Evolutionary conservation across 345 rosid genomes (phyloP), one percentile per base, ranked within the genome.

Genomic region (Garcia nutans): DNA sequence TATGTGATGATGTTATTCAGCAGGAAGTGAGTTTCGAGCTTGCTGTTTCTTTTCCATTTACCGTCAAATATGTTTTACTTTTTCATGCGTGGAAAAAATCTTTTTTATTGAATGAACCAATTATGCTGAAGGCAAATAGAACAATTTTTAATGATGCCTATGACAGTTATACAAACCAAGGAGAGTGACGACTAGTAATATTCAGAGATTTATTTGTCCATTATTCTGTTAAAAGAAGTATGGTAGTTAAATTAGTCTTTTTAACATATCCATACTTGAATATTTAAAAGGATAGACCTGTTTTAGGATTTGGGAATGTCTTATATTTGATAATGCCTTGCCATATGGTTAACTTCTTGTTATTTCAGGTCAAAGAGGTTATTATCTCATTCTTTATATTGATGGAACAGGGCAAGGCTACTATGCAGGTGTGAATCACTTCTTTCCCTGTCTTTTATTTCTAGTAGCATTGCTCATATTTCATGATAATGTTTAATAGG

Each of bases 401-500:
- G 84, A 91, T 93, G 97, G 97, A 93, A 80, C 99, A 96, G 73
- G 99, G 98, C 65, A 93, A 93, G 83, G 96, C 99, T 75, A 91
- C 97, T 58, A 77, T 76, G 83, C 88, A 91, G 95, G 99, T 88
- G 71, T 64, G 80, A 45, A 63, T 67, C 50, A 52, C 42, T 55
- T 17, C 31, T 20, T 24, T 6, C 47, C 31, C 52, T 68, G 59
- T 52, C 22, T 72, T 76, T 44, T 50, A 16, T 22, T 8, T 61
- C 12, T n/a, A 5, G 50, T 70, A 42, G 33, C 56, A 9, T 20
- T 8, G 20, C 50, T 50, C 47, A 24, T 72, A 3, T 75, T 70
- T 67, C 74, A 64, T 74, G 62, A 74, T n/a, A 62, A 44, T 77
- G 78, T 76, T 65, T 76, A 78, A 78, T 80, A 90, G 82, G 92